Evolutionary conservation across 192 early-diverging fungal species (phyloP), one percentile per base, ranked within the genome.

Genomic region (Ambispora gerdemannii): DNA sequence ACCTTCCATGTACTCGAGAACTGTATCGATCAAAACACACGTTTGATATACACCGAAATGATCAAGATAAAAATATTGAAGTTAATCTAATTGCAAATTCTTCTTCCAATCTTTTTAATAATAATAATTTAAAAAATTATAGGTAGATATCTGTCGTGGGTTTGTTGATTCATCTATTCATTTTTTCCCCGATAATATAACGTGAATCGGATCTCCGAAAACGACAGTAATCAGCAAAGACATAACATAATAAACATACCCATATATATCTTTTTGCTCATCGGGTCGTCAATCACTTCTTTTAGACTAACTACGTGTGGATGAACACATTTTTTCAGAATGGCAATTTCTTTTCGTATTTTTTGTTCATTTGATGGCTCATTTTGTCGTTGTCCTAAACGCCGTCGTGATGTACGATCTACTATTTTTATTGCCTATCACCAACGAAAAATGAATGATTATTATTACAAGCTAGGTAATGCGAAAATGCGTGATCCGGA

Each of bases 211-310:
- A 43, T 43, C 6, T 43, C 38, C 38, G 15, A 43, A 43, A 10
- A 43, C 15, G 15, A 6, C 6, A 43, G 38, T 10, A 43, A 10
- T 43, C 15, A 6, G 6, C 15, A 43, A 10, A 6, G 38, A 43
- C 6, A 43, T 43, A 10, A 43, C n/a, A 55, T 6, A 36, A 53
- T 32, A 33, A 53, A 28, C 62, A 63, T 85, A 89, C 88, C 88
- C 35, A 98, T 78, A 79, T 97, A 98, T 43, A 98, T 95, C 66
- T 96, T 96, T 20, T 91, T 86, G 34, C 88, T 88, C 32, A 78
- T 82, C 1, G 93, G 94, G 76, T 96, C 94, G 80, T 98, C 96
- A 66, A 98, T 97, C 47, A 98, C 94, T 76, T 97, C 96, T 50
- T 83, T 81, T 62, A 98, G 78, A 17, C 84, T 81, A 22, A 98